These are phyloP conservation scores for Mycena capillaripes DNA, from an alignment of 768 basidiomycete genomes.

Conservation along the genomic window DNA sequence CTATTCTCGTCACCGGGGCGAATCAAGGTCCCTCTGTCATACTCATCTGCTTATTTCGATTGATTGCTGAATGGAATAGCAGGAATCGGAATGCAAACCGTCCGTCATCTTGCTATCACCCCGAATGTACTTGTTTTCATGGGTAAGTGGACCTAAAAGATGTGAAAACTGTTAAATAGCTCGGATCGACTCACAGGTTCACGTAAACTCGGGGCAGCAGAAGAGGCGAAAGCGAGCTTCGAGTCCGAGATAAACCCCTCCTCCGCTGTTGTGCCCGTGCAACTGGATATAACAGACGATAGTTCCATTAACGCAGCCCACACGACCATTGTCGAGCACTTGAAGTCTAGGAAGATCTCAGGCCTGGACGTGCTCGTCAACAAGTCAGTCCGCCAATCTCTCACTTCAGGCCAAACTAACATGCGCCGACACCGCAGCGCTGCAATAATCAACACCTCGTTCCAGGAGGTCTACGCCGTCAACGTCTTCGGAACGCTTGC, in stretches of 20 bases:
- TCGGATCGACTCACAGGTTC: conserved; percentile 1
- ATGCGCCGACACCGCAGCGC: too few species aligned
- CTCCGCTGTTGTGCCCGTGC: conserved; percentile 11
- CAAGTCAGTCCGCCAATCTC: conserved; percentile 14
- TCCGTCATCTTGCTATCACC: background rate
- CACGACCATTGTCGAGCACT: background rate
- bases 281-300: conserved; percentile 24
- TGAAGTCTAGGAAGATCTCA: background rate
- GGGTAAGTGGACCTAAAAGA: background rate
- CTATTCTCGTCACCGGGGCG: background rate
- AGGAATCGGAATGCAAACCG: background rate
- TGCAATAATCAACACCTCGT: too few species aligned
- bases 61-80: background rate
- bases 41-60: background rate
- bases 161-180: background rate
- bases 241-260: conserved; percentile 15
- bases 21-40: background rate
- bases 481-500: too few species aligned
- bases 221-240: conserved; percentile 15
- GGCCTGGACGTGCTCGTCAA: conserved; percentile 16
- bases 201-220: conserved; percentile 10
- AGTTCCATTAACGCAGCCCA: background rate
- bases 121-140: background rate
- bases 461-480: too few species aligned
- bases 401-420: too few species aligned